These are phyloP conservation scores for Suhomyces choctaworum DNA, from an alignment of 1,139 yeast species.

Conservation along the genomic window DNA sequence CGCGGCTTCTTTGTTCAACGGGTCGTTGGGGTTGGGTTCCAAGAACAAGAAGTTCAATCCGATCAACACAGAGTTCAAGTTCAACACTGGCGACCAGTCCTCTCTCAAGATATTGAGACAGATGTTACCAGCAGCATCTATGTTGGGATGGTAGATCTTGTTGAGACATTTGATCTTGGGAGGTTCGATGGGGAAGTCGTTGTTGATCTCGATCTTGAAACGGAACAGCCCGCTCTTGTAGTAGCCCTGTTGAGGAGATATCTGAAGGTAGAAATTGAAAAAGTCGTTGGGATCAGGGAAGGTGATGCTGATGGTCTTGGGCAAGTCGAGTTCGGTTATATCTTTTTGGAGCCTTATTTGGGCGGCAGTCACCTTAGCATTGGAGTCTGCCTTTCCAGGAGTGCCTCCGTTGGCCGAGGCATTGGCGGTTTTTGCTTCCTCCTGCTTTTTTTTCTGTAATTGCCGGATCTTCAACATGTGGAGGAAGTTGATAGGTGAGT, in stretches of 20 bases:
- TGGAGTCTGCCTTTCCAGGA: constrained; percentile 4
- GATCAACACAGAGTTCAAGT: constrained; percentile 75
- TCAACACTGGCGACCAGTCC: constrained; percentile 95
- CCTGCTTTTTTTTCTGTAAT: constrained; percentile 58
- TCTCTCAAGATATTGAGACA: constrained; percentile 89
- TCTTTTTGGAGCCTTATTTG: constrained; percentile 62
- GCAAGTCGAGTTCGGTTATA: constrained; percentile 66
- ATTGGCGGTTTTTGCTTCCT: constrained; percentile 31
- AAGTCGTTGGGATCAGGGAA: constrained; percentile 59
- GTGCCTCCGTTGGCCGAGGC: constrained; percentile 8
- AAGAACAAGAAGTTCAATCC: constrained; percentile 84
- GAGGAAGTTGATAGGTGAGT: neutral
- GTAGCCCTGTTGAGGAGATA: constrained; percentile 79
- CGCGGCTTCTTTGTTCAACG: constrained; percentile 90
- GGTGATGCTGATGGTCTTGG: constrained; percentile 57
- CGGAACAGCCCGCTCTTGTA: constrained; percentile 68
- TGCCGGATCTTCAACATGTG: constrained; percentile 52
- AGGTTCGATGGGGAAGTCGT: constrained; percentile 87
- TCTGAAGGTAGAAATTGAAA: constrained; percentile 59
- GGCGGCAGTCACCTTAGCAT: constrained; percentile 45
- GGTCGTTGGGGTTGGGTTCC: constrained; percentile 92
- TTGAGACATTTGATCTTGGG: constrained; percentile 77
- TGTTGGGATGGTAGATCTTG: constrained; percentile 90
- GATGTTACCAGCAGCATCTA: constrained; percentile 85
- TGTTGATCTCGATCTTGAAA: constrained; percentile 64